Evolutionary conservation across 345 rosid species (phyloP).

Genomic region (sweet orange (Citrus sinensis)): DNA sequence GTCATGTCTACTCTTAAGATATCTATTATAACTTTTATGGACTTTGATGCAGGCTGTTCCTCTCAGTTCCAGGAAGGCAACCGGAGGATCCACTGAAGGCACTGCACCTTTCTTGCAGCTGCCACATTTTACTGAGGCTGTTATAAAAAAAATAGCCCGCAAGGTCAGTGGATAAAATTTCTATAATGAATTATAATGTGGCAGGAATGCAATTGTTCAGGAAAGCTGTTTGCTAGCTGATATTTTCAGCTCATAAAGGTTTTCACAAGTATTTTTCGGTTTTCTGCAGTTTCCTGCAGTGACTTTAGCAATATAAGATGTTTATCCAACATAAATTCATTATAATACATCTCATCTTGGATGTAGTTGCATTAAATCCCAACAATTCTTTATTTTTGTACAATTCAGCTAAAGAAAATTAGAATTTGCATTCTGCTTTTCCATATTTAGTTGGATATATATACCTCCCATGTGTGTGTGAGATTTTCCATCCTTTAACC

Average conservation of each 20-base stretch:
- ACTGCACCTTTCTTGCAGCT: slow-evolving; percentile 92
- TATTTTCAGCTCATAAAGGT: not conserved
- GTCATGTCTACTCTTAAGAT: not conserved
- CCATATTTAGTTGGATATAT: not conserved
- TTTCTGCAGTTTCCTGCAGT: not conserved
- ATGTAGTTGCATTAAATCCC: not conserved
- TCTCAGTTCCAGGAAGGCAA: slow-evolving; percentile 85
- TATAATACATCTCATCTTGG: not conserved
- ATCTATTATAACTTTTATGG: slow-evolving; percentile 5
- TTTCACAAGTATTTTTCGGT: not conserved
- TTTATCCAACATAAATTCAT: not conserved
- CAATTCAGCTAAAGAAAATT: not conserved
- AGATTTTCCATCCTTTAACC: not conserved
- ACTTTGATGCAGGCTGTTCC: slow-evolving; percentile 79
- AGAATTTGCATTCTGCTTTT: not conserved
- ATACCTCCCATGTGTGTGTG: not conserved
- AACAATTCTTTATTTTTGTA: not conserved
- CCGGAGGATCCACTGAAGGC: slow-evolving; percentile 88
- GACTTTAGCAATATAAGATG: not conserved
- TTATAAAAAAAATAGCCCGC: slow-evolving; percentile 84
- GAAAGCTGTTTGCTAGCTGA: not conserved
- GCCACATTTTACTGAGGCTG: slow-evolving; percentile 81
- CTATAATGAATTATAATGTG: not conserved
- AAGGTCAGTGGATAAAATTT: slow-evolving; percentile 45
- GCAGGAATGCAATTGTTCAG: slow-evolving; percentile 4